A percentile compares a stretch with the other conserved stretches of the same genome.
Evolutionary conservation across 768 basidiomycete genomes (phyloP).

Genomic region (Lentinula boryana): DNA sequence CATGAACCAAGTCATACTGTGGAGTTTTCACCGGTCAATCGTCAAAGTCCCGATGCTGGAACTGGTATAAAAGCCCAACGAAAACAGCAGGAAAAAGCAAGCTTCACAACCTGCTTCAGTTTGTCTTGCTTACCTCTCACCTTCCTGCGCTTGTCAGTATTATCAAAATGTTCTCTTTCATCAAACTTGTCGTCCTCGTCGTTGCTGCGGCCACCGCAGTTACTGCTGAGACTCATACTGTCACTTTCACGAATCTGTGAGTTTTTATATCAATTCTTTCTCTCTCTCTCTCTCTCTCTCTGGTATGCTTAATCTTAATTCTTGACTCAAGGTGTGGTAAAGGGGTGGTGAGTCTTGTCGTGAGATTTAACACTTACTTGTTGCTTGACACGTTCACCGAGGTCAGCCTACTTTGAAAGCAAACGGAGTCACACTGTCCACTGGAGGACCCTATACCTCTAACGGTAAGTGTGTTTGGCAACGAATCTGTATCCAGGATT

Average conservation of each 20-base stretch:
- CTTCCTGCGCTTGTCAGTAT: not conserved
- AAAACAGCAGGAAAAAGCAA: not conserved
- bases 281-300: too few species aligned
- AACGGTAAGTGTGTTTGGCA: conserved; percentile 7
- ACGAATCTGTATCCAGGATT: not conserved
- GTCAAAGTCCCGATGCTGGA: not conserved
- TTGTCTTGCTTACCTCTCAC: not conserved
- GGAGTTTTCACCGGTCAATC: not conserved
- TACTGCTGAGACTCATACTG: conserved; percentile 3
- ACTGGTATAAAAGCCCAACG: not conserved
- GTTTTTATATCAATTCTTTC: not conserved
- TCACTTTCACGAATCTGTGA: not conserved
- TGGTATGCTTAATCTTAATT: too few species aligned
- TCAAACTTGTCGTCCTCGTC: not conserved
- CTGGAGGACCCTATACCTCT: conserved; percentile 19
- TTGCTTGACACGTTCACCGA: not conserved
- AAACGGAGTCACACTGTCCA: conserved; percentile 19
- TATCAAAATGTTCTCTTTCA: not conserved
- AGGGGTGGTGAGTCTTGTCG: not conserved
- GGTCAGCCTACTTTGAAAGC: conserved; percentile 11
- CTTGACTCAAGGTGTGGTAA: not conserved
- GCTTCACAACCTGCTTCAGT: not conserved
- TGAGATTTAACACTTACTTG: not conserved
- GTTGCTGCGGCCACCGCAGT: not conserved
- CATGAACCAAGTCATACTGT: not conserved